Base-by-base conservation (phyloP, 192 early-diverging fungal genomes). In the Linnemannia elongata region DNA sequence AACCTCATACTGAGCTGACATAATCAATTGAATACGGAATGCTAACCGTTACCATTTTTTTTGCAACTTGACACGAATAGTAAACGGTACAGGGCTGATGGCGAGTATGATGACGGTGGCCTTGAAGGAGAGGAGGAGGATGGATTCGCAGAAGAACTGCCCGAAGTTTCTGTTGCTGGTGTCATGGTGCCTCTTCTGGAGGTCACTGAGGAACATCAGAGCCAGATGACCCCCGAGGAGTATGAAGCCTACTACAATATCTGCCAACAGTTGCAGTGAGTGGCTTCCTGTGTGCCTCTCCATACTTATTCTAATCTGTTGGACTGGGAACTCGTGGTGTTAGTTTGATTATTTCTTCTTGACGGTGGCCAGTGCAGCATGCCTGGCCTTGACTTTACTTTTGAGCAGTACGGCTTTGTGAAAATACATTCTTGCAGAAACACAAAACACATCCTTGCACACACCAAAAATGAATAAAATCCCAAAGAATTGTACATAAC, bases 161-260 rank as follows among this genome's bases (percentile, higher is more conserved):
- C 85, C 38, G 75, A 81, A 38, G 79, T 87, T 12, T 87, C 78
- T 74, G 79, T 87, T 22, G 79, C 69, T 1, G 90, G 91, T 44
- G 78, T 87, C 24, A 81, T 88, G 76, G 85, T 92, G 22, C 88
- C 90, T 17, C 72, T 93, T 38, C 78, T 91, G 77, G 91, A 92
- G 47, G 86, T 93, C 22, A 89, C 89, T 3, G 91, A 92, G 74
- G 92, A 93, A 6, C 88, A 92, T 78, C 92, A 90, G 66, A 74
- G 72, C 12, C 76, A 89, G 33, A 93, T 93, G 92, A 89, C 92
- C 3, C 88, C 91, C 1, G 92, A 92, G 30, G 92, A 93, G 79
- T 93, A 93, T 54, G 78, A 91, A 77, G 89, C 71, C 8, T 87
- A 87, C 75, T 87, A 87, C 63, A 71, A 83, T 35, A 78, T 81